These are phyloP conservation scores for Triadica sebifera DNA, from an alignment of 345 rosid genomes.

Conservation along the genomic window DNA sequence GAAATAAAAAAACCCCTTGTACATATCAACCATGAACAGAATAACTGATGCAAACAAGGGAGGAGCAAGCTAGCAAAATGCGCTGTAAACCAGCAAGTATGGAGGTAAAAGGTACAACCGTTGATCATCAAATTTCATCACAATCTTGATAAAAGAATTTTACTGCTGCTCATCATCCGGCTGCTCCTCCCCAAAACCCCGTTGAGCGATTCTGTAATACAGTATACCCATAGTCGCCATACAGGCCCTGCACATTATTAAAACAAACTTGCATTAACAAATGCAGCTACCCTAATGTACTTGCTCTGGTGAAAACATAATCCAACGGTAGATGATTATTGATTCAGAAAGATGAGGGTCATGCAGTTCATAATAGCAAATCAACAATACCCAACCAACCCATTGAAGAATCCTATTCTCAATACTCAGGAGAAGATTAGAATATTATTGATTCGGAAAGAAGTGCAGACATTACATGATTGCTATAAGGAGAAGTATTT, in stretches of 20 bases:
- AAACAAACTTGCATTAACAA: not conserved
- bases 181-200: conserved; percentile 57
- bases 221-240: conserved; percentile 97
- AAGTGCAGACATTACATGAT: conserved; percentile 54
- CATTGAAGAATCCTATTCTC: not conserved
- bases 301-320: not conserved
- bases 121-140: conserved; percentile 9
- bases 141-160: conserved; percentile 8
- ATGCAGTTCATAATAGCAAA: not conserved
- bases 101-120: conserved; percentile 5
- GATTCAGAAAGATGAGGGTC: not conserved
- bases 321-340: no score
- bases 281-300: not conserved
- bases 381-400: not conserved
- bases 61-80: not conserved
- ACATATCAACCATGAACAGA: not conserved
- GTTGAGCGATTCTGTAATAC: conserved; percentile 88
- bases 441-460: not conserved
- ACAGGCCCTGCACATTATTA: conserved; percentile 74
- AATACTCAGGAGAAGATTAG: not conserved
- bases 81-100: not conserved
- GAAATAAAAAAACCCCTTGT: conserved; percentile 6
- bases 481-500: conserved; percentile 83
- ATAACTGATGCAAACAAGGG: not conserved
- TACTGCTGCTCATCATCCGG: conserved; percentile 58